Base-by-base conservation (phyloP, 116 monocot species). In the Zostera marina region DNA sequence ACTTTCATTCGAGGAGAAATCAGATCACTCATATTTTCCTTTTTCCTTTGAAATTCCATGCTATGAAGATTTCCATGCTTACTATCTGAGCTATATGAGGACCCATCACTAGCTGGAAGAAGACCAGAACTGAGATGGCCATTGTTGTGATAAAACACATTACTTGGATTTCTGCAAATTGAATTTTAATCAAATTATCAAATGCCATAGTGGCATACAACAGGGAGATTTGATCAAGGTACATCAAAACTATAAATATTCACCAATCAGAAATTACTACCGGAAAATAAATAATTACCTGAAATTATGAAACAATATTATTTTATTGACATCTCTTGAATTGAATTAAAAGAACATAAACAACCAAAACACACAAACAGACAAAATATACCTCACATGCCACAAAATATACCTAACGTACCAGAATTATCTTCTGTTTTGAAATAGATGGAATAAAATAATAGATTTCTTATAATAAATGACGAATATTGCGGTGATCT, bases 1-100 rank as follows among this genome's bases (percentile, higher is more conserved):
- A 63, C 48, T 53, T 69, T 74, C 38, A 74, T 47, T 68, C 73
- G 69, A 22, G 83, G 78, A 22, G 92, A 87, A 41, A 68, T 55
- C 44, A 70, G 70, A 46, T 77, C 73, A 63, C 65, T 69, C 6
- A 66, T 51, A 41, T n/a, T 55, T 15, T 75, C 75, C 41, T 67
- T 42, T 54, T 60, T 80, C 66, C 58, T 59, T 11, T 52, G 38
- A 22, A 75, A 66, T 60, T 70, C 60, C 66, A 51, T 66, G 13
- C 53, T 2, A 56, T 63, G 63, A 5, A 32, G 55, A 54, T 56
- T 65, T 11, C 68, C 59, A 32, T 44, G 56, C 11, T 52, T 72
- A 69, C 21, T 56, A 47, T 81, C 88, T 60, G 67, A 43, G 60
- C 56, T 54, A 66, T 68, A 11, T 58, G 68, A 39, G 12, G 10